Evolutionary conservation across 2,329 filamentous ascomycete species (phyloP).

Genomic region (Penicillium aurantiogriseum): DNA sequence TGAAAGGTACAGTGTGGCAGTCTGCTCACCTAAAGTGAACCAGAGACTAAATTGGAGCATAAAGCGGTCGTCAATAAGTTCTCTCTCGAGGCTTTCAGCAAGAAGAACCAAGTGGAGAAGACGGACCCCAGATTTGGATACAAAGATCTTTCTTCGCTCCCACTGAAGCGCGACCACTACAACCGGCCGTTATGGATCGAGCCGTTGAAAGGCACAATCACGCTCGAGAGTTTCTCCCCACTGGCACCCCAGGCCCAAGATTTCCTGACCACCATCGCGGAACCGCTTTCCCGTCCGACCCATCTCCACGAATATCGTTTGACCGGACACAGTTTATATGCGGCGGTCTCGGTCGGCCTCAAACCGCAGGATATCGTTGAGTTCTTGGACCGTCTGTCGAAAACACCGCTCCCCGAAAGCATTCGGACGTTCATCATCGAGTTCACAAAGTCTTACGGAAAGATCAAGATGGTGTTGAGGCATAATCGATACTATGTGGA

Average conservation of each 20-base stretch:
- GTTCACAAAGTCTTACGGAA: slow-evolving; percentile 88
- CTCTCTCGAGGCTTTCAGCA: slow-evolving; percentile 52
- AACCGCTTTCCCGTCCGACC: slow-evolving; percentile 83
- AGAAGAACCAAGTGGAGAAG: slow-evolving; percentile 45
- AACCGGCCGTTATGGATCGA: slow-evolving; percentile 94
- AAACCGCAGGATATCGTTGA: slow-evolving; percentile 86
- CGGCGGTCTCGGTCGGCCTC: slow-evolving; percentile 91
- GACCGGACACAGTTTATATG: slow-evolving; percentile 89
- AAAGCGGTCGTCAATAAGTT: slow-evolving; percentile 53
- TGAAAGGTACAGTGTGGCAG: slow-evolving; percentile 43
- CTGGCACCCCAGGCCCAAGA: slow-evolving; percentile 84
- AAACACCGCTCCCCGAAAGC: slow-evolving; percentile 78
- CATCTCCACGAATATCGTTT: slow-evolving; percentile 93
- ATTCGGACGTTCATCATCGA: slow-evolving; percentile 77
- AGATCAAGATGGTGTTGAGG: slow-evolving; percentile 91
- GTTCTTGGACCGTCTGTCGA: slow-evolving; percentile 82
- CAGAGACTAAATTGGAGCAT: slow-evolving; percentile 23
- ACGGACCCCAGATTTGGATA: slow-evolving; percentile 59
- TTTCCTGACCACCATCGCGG: slow-evolving; percentile 92
- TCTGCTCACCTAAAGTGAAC: slow-evolving; percentile 13
- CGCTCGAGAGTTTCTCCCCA: slow-evolving; percentile 90
- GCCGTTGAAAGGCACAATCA: slow-evolving; percentile 79
- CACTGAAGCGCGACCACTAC: slow-evolving; percentile 82
- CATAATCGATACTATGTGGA: slow-evolving; percentile 94
- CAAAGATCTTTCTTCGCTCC: slow-evolving; percentile 77